Evolutionary conservation across 192 early-diverging fungal genomes (phyloP), one percentile per base, ranked within the genome.

Genomic region (Phycomyces blakesleeanus): DNA sequence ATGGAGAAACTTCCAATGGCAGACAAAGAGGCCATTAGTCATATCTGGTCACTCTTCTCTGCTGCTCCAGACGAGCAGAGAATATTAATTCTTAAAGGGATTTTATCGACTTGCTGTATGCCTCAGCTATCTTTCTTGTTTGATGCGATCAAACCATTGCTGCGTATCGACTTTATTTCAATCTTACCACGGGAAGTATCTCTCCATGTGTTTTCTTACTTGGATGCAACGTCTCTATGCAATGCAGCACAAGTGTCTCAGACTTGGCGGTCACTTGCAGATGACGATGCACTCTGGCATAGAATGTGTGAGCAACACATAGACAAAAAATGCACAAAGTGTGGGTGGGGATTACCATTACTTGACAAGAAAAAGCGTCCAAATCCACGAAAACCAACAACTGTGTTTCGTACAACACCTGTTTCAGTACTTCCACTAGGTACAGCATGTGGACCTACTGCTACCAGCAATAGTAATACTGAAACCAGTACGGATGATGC

Each of bases 221-320:
- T 99, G 21, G 97, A 99, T 69, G 95, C 93, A 21, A 88, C 81
- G 9, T 88, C 91, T 5, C 83, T 98, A 27, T 97, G 95, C 68
- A 88, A 86, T 64, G 92, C 91, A 24, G 91, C 94, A 4, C 94
- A 96, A 66, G 92, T 93, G 1, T 89, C 84, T 59, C 86, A 82
- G 18, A 66, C 72, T 4, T 98, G 96, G 96, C 85, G 80, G 18
- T 62, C 67, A 6, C 68, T 95, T 11, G 91, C 94, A 9, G 93
- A 98, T 66, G 93, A 95, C 69, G 93, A 98, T 71, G 79, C 89
- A 7, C 80, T 98, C n/a, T 98, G 96, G 96, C 91, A 97, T 67
- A 79, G 92, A 52, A 96, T 98, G 94, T 98, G 96, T 66, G 89
- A 90, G 56, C 95, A 97, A 73, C 96, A 98, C 69, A 98, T 97